Conservation (phyloP, 805 yeast species). For the Wickerhamiella australiensis region DNA sequence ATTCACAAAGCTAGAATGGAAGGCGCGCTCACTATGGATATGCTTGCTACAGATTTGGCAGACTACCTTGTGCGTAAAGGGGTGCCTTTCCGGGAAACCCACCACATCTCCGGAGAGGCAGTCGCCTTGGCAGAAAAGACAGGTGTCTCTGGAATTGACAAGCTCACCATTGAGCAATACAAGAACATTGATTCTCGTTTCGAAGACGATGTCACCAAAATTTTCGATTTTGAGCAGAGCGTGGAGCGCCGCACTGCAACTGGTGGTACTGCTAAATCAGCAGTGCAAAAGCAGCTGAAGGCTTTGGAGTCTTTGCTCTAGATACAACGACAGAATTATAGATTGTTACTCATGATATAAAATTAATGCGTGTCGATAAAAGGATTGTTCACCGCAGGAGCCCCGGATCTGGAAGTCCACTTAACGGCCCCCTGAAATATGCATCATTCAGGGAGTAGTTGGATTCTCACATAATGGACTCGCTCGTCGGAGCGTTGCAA, state of each 20-base stretch:
- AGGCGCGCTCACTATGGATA: constrained; percentile 90
- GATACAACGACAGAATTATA: background rate
- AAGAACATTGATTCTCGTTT: constrained; percentile 71
- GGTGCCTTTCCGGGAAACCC: constrained; percentile 98
- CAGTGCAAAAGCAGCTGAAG: constrained; percentile 65
- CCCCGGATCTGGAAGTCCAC: background rate
- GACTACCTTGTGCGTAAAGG: constrained; percentile 96
- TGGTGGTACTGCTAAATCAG: constrained; percentile 93
- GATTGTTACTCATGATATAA: background rate
- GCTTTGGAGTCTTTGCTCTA: constrained; percentile 14
- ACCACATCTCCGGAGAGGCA: constrained; percentile 96
- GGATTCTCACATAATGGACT: constrained; percentile 28
- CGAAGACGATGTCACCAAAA: constrained; percentile 62
- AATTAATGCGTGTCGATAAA: background rate
- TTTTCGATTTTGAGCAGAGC: constrained; percentile 84
- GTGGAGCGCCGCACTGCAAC: constrained; percentile 94
- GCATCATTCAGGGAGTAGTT: background rate
- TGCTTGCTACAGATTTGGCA: constrained; percentile 97
- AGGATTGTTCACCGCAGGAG: background rate
- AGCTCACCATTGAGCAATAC: constrained; percentile 66
- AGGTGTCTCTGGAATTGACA: constrained; percentile 71
- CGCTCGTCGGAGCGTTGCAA: constrained; percentile 20
- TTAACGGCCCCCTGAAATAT: background rate
- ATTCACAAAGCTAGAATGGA: constrained; percentile 69
- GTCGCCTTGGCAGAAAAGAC: constrained; percentile 80